Evolutionary conservation across 768 basidiomycete species (phyloP).

Genomic region (Daedaleopsis nitida): DNA sequence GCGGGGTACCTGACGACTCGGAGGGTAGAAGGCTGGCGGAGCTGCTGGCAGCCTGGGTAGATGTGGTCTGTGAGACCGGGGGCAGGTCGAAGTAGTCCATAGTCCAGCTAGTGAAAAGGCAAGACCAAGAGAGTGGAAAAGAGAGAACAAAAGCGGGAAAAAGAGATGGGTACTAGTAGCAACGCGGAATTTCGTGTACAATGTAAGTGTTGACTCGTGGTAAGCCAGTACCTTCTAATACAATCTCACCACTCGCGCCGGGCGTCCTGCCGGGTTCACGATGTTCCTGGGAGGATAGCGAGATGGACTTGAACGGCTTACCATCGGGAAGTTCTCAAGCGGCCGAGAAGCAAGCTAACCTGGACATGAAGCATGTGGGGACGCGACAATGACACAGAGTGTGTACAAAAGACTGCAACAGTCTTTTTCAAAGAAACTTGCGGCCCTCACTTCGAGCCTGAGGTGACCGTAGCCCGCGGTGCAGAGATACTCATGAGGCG

Average conservation of each 20-base stretch:
- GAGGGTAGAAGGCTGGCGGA: not conserved
- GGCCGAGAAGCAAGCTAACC: too few species aligned
- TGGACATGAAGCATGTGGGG: too few species aligned
- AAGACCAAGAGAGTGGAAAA: not conserved
- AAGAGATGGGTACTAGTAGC: not conserved
- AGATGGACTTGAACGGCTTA: too few species aligned
- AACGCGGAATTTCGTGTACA: not conserved
- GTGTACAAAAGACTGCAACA: too few species aligned
- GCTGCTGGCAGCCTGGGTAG: not conserved
- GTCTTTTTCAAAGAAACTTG: too few species aligned
- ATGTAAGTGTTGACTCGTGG: not conserved
- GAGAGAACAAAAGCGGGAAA: not conserved
- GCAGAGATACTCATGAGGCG: not conserved
- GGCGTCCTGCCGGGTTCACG: too few species aligned
- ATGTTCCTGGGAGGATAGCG: too few species aligned
- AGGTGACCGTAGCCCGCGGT: not conserved
- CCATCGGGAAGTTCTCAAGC: too few species aligned
- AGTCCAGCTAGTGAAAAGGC: not conserved
- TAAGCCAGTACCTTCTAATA: too few species aligned
- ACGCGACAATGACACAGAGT: too few species aligned
- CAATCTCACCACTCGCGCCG: too few species aligned
- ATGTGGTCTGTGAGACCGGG: not conserved
- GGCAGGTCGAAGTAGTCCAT: constrained; percentile 14
- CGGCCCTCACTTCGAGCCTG: too few species aligned
- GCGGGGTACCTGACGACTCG: not conserved